Evolutionary conservation across 805 yeast species (phyloP).

Genomic region (Metschnikowia lochheadii): DNA sequence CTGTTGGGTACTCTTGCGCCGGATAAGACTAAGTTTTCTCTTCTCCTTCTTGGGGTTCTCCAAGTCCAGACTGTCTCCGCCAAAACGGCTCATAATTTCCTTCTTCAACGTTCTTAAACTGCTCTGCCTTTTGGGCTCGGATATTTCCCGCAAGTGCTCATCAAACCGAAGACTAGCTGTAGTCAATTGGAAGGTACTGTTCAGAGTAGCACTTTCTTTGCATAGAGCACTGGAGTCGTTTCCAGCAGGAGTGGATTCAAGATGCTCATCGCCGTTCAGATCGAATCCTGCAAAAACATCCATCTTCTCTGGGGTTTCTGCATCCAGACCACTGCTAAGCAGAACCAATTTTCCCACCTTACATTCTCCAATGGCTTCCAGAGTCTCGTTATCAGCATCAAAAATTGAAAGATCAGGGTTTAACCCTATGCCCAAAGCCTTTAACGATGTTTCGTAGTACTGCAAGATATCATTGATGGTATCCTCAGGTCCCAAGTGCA

Average conservation of each 20-base stretch:
- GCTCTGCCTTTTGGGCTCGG: neutral
- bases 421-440: neutral
- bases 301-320: neutral
- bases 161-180: slow-evolving; percentile 6
- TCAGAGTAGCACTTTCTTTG: slow-evolving; percentile 1
- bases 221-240: slow-evolving; percentile 1
- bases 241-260: neutral
- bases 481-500: slow-evolving; percentile 18
- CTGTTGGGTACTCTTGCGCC: neutral
- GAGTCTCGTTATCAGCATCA: neutral
- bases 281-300: slow-evolving; percentile 1
- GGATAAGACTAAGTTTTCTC: neutral
- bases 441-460: slow-evolving; percentile 6
- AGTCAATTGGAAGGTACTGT: slow-evolving; percentile 1
- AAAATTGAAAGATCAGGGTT: neutral
- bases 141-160: neutral
- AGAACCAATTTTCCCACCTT: slow-evolving; percentile 1
- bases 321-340: slow-evolving; percentile 2
- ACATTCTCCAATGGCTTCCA: neutral
- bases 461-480: slow-evolving; percentile 12
- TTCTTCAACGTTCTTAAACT: slow-evolving; percentile 1
- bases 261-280: neutral
- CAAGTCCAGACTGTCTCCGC: neutral
- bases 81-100: slow-evolving; percentile 1
- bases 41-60: neutral